Percentiles rank a stretch among this genome's conserved stretches.
Evolutionary conservation across 1,284 basidiomycete species (phyloP).

Genomic region (Austroboletus niveus): DNA sequence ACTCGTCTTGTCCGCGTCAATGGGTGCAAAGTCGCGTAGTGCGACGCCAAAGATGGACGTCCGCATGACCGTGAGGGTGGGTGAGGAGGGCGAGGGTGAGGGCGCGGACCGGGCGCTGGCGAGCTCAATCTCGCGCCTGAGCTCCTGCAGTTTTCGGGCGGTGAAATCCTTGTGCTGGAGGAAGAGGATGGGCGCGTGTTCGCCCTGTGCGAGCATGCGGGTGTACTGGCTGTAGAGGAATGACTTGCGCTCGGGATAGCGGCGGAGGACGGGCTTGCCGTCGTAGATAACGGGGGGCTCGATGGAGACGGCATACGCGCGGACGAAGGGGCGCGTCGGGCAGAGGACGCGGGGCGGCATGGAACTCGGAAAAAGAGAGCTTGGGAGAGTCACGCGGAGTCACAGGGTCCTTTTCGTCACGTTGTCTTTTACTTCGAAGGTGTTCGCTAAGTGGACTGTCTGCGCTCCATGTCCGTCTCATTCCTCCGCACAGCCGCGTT

Average conservation of each 20-base stretch:
- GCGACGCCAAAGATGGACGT: conserved; percentile 73
- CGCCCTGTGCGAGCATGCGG: conserved; percentile 54
- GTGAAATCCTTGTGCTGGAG: conserved; percentile 71
- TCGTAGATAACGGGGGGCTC: conserved; percentile 50
- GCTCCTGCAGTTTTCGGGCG: conserved; percentile 56
- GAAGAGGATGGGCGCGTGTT: conserved; percentile 61
- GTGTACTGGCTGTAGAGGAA: conserved; percentile 76
- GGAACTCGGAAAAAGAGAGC: not conserved
- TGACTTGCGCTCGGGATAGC: conserved; percentile 70
- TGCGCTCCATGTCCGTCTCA: conserved; percentile 30
- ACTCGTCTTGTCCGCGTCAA: conserved; percentile 47
- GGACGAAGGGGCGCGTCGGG: conserved; percentile 20
- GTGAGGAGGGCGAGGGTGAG: conserved; percentile 40
- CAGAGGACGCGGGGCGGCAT: conserved; percentile 8
- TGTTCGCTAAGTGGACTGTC: conserved; percentile 17
- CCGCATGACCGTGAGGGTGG: conserved; percentile 62
- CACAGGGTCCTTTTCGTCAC: conserved; percentile 23
- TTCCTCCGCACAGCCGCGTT: conserved; percentile 19
- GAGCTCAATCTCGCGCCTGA: conserved; percentile 61
- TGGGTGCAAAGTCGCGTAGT: conserved; percentile 54
- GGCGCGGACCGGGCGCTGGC: conserved; percentile 49
- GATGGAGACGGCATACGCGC: conserved; percentile 59
- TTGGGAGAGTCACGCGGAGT: conserved; percentile 16
- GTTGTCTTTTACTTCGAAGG: conserved; percentile 27
- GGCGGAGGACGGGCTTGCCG: conserved; percentile 54